Evolutionary conservation across 495 filamentous ascomycete species (phyloP), one percentile per base, ranked within the genome.

Genomic region (Xylaria curta): DNA sequence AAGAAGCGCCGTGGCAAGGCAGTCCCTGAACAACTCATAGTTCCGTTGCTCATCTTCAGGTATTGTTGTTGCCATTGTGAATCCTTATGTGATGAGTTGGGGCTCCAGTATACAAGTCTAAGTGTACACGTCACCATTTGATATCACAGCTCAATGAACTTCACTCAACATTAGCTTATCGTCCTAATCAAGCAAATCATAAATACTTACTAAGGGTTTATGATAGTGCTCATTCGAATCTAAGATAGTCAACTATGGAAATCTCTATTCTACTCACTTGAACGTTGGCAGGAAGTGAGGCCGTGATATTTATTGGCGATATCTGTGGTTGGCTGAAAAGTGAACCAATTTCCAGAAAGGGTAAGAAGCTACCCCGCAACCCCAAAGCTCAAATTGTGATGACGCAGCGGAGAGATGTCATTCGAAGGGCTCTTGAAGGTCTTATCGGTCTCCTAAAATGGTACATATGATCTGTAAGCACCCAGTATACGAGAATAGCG

Each of bases 1-100:
- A 68, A 86, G 80, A 3, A 86, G 76, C 0, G 81, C 79, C 0
- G 74, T 77, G 1, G 85, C 83, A 73, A 87, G 82, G 75, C 87
- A 91, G 76, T 95, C 93, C 44, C 89, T 86, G 79, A 95, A 93
- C 71, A 89, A 80, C 40, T 87, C 84, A 80, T 92, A 93, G 75
- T 94, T 94, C 67, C 33, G 76, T 60, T 66, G 69, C 28, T 78
- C 63, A 7, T 77, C 73, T 15, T 75, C 73, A 66, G 71, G 58
- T 67, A 78, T 69, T 17, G 53, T 51, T 46, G 69, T 75, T 62
- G 49, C 47, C 62, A 71, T 66, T 47, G 26, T 60, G 26, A 65
- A 56, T 21, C 8, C 5, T 15, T 12, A 31, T 9, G 4, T 51
- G 31, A 3, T 31, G 31, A 24, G 17, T 59, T 59, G 10, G 13